phyloP scores from a whole-genome alignment of 495 filamentous ascomycete species.

The Aspergillus asperescens region DNA sequence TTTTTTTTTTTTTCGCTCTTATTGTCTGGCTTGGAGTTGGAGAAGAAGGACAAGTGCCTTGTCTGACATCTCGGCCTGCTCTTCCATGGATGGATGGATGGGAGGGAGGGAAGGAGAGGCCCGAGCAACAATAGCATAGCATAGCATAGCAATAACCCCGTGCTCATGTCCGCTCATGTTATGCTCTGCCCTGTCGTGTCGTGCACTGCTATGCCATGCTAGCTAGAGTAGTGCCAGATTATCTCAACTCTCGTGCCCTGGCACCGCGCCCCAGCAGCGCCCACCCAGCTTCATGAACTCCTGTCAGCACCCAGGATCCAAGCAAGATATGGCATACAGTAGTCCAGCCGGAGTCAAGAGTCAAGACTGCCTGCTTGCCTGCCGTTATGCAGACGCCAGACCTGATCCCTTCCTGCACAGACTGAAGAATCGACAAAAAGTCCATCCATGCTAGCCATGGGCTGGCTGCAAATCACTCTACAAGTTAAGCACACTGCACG shows the following conservation, averaged over 20 bases:
- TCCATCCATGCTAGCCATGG: too few species aligned
- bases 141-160: not conserved
- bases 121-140: not conserved
- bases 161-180: not conserved
- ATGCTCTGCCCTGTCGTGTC: not conserved
- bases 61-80: not conserved
- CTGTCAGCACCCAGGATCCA: constrained; percentile 1
- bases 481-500: constrained; percentile 18
- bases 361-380: not conserved
- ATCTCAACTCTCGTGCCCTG: not conserved
- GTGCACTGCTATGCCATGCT: constrained; percentile 1
- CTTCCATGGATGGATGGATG: too few species aligned
- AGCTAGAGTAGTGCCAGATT: constrained; percentile 4
- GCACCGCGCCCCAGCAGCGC: not conserved
- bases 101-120: too few species aligned
- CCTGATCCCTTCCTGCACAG: not conserved
- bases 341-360: too few species aligned
- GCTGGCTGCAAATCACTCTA: not conserved
- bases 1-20: not conserved
- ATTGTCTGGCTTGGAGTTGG: not conserved
- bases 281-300: too few species aligned
- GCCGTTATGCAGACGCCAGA: not conserved
- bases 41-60: not conserved
- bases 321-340: constrained; percentile 3
- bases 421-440: constrained; percentile 3